Evolutionary conservation across 2,329 filamentous ascomycete genomes (phyloP), one percentile per base, ranked within the genome.

Genomic region (Nannizzia gypsea): DNA sequence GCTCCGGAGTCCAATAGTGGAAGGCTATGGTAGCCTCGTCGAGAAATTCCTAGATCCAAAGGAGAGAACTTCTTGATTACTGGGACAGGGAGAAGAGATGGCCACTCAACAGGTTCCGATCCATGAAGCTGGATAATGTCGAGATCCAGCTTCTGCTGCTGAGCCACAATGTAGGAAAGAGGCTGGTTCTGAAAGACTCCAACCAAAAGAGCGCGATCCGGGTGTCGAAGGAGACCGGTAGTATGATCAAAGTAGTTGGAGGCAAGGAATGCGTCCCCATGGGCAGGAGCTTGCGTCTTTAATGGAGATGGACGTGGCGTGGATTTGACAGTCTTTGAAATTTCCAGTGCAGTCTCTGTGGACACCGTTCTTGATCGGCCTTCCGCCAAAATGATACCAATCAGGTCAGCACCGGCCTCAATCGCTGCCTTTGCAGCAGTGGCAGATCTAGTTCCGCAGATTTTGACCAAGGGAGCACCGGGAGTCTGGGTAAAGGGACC

Each of bases 171-270:
- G 66, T 96, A 90, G 38, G 83, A 82, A 8, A 99, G 78, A 0
- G 92, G 84, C 69, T 97, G 92, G 71, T 96, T 88, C 67, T 89
- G 87, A 77, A 99, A 99, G 1, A 99, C 92, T 60, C 93, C 93
- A 3, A 96, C 93, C 0, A 99, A 80, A 2, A 93, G 80, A 0
- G 92, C 86, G 8, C 88, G 82, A 69, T 70, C 78, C 70, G 70
- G 80, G 73, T 78, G 73, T 6, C 74, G 74, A 22, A 84, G 69
- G 8, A 77, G 69, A 31, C 70, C 68, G 11, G 76, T 69, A 1
- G 78, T 77, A 66, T 84, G 76, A 9, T 81, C 81, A 71, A 95
- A 97, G 74, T 85, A 96, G 69, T 91, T 89, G 61, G 70, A 62
- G 8, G 72, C 67, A 50, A 67, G 64, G 6, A 65, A 59, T 17